Base-by-base conservation (phyloP, 495 filamentous ascomycete species). In the Neurospora sp. region DNA sequence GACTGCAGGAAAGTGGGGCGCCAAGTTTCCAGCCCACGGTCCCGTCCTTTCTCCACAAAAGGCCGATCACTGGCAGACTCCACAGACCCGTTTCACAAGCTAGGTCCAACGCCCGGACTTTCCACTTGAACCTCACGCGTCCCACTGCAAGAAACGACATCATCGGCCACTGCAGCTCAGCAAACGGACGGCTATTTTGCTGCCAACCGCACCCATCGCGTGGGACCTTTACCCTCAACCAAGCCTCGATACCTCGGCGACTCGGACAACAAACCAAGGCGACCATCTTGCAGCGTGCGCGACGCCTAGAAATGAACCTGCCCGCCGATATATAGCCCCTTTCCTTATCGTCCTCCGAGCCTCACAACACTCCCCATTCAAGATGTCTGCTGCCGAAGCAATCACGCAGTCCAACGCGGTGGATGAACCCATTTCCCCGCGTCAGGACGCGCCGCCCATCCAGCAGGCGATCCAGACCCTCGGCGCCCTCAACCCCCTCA, bases 381-480 rank as follows among this genome's bases (percentile, higher is more conserved):
- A 69, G 37, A 73, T 71, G 45, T 71, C 78, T 14, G 70, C 74
- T 37, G 71, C 71, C 12, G 74, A 76, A 42, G 69, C 69, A 61
- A 77, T 74, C 68, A 70, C 72, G 69, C 76, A 45, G 10, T 75
- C 69, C 27, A 80, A 77, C 72, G 27, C 53, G 53, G 70, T 78
- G 69, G 82, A 84, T 39, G 81, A 80, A 48, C 75, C 79, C 45
- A 72, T 83, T 37, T 85, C 83, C 7, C 83, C 81, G 17, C 76
- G 73, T 61, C 80, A 83, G 69, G 78, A 81, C 70, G 75, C 81
- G 48, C 69, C 80, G 10, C 70, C 76, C 17, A 75, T 79, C 14
- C 73, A 79, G 31, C 81, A 77, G 27, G 76, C 78, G 16, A 73
- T 82, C 4, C 79, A 76, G 40, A 71, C 79, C 1, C 72, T 80